Conservation (phyloP, 106 monocot genomes). For the Dioscorea zingiberensis region DNA sequence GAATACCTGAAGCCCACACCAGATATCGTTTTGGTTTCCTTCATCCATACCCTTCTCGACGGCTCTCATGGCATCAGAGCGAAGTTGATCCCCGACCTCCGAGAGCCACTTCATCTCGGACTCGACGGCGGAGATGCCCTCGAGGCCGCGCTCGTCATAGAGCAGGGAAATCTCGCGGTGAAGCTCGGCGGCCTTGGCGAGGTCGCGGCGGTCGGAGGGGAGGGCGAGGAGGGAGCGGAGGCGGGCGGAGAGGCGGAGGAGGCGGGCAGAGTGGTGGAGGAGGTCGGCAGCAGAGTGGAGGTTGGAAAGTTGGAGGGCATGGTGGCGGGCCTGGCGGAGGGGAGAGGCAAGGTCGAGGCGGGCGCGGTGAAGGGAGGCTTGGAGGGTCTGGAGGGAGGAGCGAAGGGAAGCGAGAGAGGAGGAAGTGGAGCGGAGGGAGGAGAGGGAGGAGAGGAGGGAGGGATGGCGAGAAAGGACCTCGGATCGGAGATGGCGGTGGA, state of each 20-base stretch:
- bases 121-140: conserved; percentile 73
- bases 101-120: conserved; percentile 75
- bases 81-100: conserved; percentile 45
- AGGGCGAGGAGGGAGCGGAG: conserved; percentile 33
- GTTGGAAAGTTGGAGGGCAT: conserved; percentile 69
- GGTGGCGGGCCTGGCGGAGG: conserved; percentile 28
- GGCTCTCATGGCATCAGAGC: conserved; percentile 65
- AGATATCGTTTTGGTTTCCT: conserved; percentile 88
- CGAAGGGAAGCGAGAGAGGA: conserved; percentile 59
- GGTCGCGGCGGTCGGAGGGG: conserved; percentile 31
- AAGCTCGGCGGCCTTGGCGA: conserved; percentile 88
- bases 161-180: conserved; percentile 72
- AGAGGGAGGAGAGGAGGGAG: conserved; percentile 63
- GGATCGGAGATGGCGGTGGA: conserved; percentile 62
- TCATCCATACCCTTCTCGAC: conserved; percentile 88
- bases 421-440: conserved; percentile 45
- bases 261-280: conserved; percentile 43
- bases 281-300: conserved; percentile 71
- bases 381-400: conserved; percentile 37
- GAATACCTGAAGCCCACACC: conserved; percentile 95
- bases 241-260: conserved; percentile 49
- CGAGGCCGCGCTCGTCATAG: conserved; percentile 61
- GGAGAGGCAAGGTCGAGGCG: conserved; percentile 63
- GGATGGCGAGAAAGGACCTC: conserved; percentile 73
- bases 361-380: conserved; percentile 43